A percentile compares a stretch with the other conserved stretches of the same genome.
phyloP scores from a whole-genome alignment of 1,284 basidiomycete genomes.

The Moesziomyces globuligerus region DNA sequence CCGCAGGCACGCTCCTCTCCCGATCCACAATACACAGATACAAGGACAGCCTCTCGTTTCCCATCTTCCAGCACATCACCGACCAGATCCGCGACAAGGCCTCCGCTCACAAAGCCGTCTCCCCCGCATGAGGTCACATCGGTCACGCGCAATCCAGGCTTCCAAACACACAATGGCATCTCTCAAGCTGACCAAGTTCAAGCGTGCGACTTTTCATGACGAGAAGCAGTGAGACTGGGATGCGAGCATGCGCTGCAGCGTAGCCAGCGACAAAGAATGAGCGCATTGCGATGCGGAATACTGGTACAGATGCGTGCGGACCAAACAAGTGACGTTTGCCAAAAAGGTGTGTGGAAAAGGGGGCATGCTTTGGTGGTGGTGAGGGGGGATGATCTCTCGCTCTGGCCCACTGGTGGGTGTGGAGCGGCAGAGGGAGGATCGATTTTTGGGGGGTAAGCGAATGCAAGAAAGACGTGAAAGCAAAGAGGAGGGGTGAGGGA shows the following conservation, averaged over 20 bases:
- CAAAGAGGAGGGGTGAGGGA: no score
- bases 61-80: constrained; percentile 62
- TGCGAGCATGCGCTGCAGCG: not conserved
- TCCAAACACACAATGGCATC: no score
- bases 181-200: no score
- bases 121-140: not conserved
- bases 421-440: no score
- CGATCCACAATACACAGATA: constrained; percentile 61
- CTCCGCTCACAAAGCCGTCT: constrained; percentile 1
- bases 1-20: constrained; percentile 53
- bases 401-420: no score
- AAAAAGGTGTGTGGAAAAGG: not conserved
- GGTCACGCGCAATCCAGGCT: no score
- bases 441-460: no score
- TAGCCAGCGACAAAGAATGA: not conserved
- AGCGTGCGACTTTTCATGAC: no score
- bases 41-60: constrained; percentile 57
- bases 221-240: no score
- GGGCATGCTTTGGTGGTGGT: no score
- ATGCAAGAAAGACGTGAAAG: no score
- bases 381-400: no score
- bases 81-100: constrained; percentile 39
- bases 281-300: constrained; percentile 13
- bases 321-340: not conserved
- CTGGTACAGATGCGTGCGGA: constrained; percentile 20